A percentile compares a stretch with the other conserved stretches of the same genome.
These are phyloP conservation scores for Anisodus acutangulus DNA, from an alignment of 257 asterid species.

Conservation along the genomic window DNA sequence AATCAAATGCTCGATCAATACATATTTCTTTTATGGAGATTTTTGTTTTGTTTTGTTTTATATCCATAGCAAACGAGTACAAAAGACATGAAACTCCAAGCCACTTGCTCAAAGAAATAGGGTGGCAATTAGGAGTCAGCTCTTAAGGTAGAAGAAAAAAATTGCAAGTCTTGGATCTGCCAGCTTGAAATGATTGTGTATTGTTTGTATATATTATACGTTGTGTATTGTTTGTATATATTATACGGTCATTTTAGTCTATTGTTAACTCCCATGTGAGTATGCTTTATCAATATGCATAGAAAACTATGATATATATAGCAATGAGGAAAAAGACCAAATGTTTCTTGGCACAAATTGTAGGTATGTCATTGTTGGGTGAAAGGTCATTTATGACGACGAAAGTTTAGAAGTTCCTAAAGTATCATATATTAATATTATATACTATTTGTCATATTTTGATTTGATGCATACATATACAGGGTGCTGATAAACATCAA, in stretches of 20 bases:
- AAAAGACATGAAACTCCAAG: background rate
- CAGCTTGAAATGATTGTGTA: background rate
- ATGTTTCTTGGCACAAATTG: constrained; percentile 14
- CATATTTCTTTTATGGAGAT: background rate
- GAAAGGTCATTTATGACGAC: background rate
- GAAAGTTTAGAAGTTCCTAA: background rate
- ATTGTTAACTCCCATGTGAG: constrained; percentile 17
- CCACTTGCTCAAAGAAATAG: background rate
- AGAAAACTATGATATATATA: background rate
- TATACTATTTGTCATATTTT: background rate
- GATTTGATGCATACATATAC: background rate
- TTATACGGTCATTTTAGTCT: background rate
- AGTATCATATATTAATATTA: too few relatives aligned
- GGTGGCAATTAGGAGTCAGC: background rate
- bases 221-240: background rate
- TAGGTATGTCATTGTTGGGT: background rate
- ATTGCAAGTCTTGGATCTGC: background rate
- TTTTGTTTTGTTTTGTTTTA: background rate
- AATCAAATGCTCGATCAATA: background rate
- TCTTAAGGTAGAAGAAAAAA: background rate
- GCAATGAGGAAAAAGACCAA: background rate
- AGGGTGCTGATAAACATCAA: background rate
- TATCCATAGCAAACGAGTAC: background rate
- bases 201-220: background rate
- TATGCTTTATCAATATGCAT: background rate